Conservation (phyloP, 1,139 yeast genomes). For the Meyerozyma athensensis region DNA sequence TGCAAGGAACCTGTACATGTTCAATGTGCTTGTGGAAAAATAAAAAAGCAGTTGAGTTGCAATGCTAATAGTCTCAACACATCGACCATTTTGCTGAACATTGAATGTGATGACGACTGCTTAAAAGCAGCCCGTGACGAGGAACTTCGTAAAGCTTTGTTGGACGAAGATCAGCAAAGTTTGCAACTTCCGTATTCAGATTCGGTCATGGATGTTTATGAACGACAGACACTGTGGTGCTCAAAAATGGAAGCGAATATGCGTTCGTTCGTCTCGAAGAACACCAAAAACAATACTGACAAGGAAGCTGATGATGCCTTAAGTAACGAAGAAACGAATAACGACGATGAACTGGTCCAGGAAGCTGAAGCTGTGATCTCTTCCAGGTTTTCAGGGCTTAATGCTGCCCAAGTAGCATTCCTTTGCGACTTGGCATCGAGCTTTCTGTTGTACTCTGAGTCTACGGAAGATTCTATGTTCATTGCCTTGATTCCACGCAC, state of each 20-base stretch:
- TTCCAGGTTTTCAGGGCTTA: conserved; percentile 72
- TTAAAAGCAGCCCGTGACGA: conserved; percentile 54
- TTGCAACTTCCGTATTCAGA: conserved; percentile 36
- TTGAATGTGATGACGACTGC: conserved; percentile 73
- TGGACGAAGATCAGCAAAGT: conserved; percentile 11
- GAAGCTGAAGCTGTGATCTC: conserved; percentile 13
- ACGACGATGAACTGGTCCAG: background rate
- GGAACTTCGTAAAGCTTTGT: conserved; percentile 57
- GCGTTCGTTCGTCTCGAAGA: conserved; percentile 9
- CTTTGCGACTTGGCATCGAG: conserved; percentile 62
- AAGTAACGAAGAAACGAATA: background rate
- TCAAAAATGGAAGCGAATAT: conserved; percentile 54
- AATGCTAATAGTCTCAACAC: conserved; percentile 37
- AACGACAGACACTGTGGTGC: conserved; percentile 62
- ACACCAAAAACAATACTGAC: conserved; percentile 19
- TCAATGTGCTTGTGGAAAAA: conserved; percentile 63
- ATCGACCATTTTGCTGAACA: conserved; percentile 25
- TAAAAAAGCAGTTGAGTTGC: conserved; percentile 44
- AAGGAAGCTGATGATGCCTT: conserved; percentile 8
- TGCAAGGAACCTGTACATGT: conserved; percentile 50
- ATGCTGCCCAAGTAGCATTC: conserved; percentile 61
- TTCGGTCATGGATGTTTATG: conserved; percentile 37
- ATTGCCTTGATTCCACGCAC: conserved; percentile 43
- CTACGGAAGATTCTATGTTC: conserved; percentile 73
- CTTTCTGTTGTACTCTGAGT: conserved; percentile 58